Conservation (phyloP, 805 yeast genomes). For the Pichia eremophila region DNA sequence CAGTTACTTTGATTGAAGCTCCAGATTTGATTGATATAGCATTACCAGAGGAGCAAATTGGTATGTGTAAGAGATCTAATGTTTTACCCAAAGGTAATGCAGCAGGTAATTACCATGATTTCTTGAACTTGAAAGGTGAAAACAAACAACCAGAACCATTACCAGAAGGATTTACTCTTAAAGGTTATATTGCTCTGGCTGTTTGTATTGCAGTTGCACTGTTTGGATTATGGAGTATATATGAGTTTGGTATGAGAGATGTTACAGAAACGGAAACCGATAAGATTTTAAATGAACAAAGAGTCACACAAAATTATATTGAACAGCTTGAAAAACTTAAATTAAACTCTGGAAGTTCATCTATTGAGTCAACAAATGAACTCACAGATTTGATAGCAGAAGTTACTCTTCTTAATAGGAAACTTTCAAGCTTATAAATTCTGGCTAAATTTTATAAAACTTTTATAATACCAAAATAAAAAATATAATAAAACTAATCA, state of each 20-base stretch:
- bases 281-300: conserved; percentile 10
- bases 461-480: too few species aligned
- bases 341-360: neutral
- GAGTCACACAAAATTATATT: conserved; percentile 10
- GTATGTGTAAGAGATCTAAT: conserved; percentile 38
- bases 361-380: neutral
- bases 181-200: conserved; percentile 57
- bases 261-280: conserved; percentile 28
- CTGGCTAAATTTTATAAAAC: too few species aligned
- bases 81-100: conserved; percentile 56
- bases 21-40: conserved; percentile 40
- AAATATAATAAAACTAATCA: too few species aligned
- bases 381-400: neutral
- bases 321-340: neutral
- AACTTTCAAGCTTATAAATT: neutral
- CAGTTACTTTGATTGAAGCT: conserved; percentile 62
- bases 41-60: conserved; percentile 40
- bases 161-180: conserved; percentile 61
- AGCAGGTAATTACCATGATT: conserved; percentile 49
- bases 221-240: conserved; percentile 51
- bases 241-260: conserved; percentile 59
- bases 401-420: neutral
- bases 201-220: conserved; percentile 47
- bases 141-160: conserved; percentile 50
- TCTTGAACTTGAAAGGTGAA: conserved; percentile 53